phyloP scores from a whole-genome alignment of 768 basidiomycete species.

The Tremella mesenterica region DNA sequence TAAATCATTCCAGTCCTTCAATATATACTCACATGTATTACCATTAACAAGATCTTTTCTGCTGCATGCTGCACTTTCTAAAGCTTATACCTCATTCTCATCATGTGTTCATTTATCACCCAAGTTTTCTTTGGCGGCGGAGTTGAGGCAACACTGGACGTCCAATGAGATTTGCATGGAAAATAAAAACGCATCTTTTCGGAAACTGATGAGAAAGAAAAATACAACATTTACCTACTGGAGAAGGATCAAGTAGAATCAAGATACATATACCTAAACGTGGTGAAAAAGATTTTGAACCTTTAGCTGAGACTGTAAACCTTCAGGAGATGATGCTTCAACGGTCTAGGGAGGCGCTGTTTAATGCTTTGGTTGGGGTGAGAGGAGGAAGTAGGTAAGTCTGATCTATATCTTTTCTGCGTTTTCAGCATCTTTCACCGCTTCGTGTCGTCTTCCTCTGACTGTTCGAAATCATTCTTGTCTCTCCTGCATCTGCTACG shows the following conservation, averaged over 20 bases:
- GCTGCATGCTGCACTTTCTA: too few species aligned
- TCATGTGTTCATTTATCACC: too few species aligned
- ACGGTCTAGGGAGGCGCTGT: constrained; percentile 73
- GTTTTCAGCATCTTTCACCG: neutral
- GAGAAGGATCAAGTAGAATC: constrained; percentile 8
- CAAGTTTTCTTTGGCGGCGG: neutral
- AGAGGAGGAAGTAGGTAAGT: constrained; percentile 68
- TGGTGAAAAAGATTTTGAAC: constrained; percentile 97
- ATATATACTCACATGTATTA: too few species aligned
- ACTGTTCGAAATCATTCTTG: too few species aligned
- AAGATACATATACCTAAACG: constrained; percentile 72
- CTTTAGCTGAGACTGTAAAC: constrained; percentile 49
- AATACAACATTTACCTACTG: constrained; percentile 26
- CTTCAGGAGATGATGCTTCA: constrained; percentile 71
- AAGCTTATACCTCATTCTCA: too few species aligned
- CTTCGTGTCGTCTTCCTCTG: neutral
- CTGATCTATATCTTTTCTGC: too few species aligned
- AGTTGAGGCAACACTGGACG: too few species aligned
- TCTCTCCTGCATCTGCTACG: too few species aligned
- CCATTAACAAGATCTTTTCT: too few species aligned
- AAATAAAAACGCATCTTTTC: too few species aligned
- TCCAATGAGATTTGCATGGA: too few species aligned
- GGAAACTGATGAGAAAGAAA: constrained; percentile 17
- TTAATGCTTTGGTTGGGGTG: constrained; percentile 64
- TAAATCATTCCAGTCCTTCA: too few species aligned